phyloP scores from a whole-genome alignment of 2,329 filamentous ascomycete genomes.

The Paramyrothecium roridum region DNA sequence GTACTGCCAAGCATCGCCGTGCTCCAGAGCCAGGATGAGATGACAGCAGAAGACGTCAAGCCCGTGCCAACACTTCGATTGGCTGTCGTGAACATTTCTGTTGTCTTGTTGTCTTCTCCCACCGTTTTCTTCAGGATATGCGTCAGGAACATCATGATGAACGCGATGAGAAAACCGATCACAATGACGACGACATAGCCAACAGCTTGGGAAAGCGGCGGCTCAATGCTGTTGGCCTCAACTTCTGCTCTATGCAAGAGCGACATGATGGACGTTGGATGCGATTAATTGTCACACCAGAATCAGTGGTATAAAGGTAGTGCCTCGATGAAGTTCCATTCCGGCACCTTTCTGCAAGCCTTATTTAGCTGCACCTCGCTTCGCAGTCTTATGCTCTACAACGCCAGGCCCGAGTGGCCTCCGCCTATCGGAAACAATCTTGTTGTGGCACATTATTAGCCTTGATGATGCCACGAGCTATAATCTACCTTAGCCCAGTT shows the following conservation, averaged over 20 bases:
- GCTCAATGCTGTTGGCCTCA: slow-evolving; percentile 12
- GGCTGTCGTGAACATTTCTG: slow-evolving; percentile 55
- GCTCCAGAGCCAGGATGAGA: slow-evolving; percentile 54
- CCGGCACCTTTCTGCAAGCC: too few species aligned
- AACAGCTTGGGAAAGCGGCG: slow-evolving; percentile 22
- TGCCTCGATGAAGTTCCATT: too few species aligned
- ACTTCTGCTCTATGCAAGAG: not conserved
- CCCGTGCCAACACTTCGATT: slow-evolving; percentile 49
- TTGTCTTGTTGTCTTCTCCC: slow-evolving; percentile 49
- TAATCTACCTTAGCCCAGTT: too few species aligned
- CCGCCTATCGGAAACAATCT: too few species aligned
- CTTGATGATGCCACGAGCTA: too few species aligned
- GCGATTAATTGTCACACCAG: too few species aligned
- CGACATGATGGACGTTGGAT: not conserved
- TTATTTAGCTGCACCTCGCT: too few species aligned
- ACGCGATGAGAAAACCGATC: slow-evolving; percentile 28
- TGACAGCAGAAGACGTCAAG: slow-evolving; percentile 49
- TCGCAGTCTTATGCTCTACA: too few species aligned
- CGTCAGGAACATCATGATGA: slow-evolving; percentile 44
- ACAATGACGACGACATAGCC: slow-evolving; percentile 29
- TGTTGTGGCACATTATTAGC: too few species aligned
- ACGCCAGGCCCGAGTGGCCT: too few species aligned
- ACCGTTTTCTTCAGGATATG: slow-evolving; percentile 43
- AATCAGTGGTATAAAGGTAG: too few species aligned
- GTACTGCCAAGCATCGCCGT: slow-evolving; percentile 48